phyloP scores from a whole-genome alignment of 108 stramenopile species.

The Schizochytrium sp. region DNA sequence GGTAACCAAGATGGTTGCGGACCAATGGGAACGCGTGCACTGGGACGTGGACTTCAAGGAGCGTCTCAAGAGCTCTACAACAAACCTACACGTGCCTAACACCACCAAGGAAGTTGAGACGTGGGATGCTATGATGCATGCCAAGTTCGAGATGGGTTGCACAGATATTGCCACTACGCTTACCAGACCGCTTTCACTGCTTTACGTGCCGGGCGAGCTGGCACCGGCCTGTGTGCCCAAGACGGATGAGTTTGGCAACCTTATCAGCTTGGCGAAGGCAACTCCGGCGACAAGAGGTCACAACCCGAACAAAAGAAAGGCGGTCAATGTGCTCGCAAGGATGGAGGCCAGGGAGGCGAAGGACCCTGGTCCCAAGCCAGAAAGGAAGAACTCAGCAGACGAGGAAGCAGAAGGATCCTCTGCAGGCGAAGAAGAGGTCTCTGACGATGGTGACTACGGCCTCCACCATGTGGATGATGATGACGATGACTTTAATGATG shows the following conservation, averaged over 20 bases:
- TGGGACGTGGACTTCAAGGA: slow-evolving; percentile 52
- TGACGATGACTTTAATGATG: slow-evolving; percentile 19
- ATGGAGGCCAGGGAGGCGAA: slow-evolving; percentile 20
- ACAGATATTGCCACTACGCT: slow-evolving; percentile 7
- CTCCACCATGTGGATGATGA: slow-evolving; percentile 16
- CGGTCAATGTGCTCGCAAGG: background rate
- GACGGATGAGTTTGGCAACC: background rate
- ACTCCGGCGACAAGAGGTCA: background rate
- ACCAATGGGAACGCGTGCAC: slow-evolving; percentile 37
- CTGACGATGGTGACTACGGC: slow-evolving; percentile 4
- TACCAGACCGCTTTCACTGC: slow-evolving; percentile 25
- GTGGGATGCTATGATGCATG: background rate
- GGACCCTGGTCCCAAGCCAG: background rate
- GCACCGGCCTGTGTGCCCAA: slow-evolving; percentile 12
- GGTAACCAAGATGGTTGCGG: slow-evolving; percentile 22
- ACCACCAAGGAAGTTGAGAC: slow-evolving; percentile 12
- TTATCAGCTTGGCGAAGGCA: background rate
- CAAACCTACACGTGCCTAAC: background rate
- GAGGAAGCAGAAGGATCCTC: background rate
- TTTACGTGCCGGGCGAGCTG: slow-evolving; percentile 17
- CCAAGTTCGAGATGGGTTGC: slow-evolving; percentile 34
- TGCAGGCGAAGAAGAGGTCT: background rate
- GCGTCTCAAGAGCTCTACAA: slow-evolving; percentile 39
- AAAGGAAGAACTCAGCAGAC: background rate
- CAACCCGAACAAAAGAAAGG: slow-evolving; percentile 20